phyloP scores from a whole-genome alignment of 177 flowering plant species.

The Telopea speciosissima region DNA sequence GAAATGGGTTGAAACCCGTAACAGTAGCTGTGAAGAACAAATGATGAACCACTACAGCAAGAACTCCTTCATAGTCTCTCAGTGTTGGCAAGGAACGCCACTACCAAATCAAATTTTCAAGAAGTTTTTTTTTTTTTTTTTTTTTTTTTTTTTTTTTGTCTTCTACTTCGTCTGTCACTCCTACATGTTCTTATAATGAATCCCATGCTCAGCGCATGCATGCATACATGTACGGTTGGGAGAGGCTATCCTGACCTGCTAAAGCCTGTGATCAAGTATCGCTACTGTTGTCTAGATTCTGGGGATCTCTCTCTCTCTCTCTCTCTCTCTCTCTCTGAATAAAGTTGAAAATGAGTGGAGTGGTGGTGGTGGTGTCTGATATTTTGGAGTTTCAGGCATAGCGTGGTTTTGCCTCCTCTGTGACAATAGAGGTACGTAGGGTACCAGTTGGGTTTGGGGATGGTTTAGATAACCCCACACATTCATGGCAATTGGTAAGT shows the following conservation, averaged over 20 bases:
- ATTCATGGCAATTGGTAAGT: too few relatives aligned
- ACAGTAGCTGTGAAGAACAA: too few relatives aligned
- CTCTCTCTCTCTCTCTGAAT: neutral
- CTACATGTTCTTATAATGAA: neutral
- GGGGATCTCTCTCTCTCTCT: neutral
- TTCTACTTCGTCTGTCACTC: too few relatives aligned
- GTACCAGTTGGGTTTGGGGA: neutral
- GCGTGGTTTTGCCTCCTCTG: neutral
- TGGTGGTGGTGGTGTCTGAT: neutral
- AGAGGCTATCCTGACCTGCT: neutral
- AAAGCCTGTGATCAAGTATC: neutral
- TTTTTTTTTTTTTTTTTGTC: too few relatives aligned
- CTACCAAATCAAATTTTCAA: too few relatives aligned
- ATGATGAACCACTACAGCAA: too few relatives aligned
- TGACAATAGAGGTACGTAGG: neutral
- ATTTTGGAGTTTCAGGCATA: neutral
- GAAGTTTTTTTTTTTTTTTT: too few relatives aligned
- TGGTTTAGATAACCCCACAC: too few relatives aligned
- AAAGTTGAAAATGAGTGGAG: neutral
- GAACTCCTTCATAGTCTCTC: too few relatives aligned
- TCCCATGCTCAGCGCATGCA: neutral
- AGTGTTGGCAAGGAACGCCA: too few relatives aligned
- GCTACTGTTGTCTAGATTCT: neutral
- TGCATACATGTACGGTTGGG: neutral
- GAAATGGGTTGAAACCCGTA: too few relatives aligned